Conservation (phyloP, 768 basidiomycete genomes). For the Mycena haematopus region DNA sequence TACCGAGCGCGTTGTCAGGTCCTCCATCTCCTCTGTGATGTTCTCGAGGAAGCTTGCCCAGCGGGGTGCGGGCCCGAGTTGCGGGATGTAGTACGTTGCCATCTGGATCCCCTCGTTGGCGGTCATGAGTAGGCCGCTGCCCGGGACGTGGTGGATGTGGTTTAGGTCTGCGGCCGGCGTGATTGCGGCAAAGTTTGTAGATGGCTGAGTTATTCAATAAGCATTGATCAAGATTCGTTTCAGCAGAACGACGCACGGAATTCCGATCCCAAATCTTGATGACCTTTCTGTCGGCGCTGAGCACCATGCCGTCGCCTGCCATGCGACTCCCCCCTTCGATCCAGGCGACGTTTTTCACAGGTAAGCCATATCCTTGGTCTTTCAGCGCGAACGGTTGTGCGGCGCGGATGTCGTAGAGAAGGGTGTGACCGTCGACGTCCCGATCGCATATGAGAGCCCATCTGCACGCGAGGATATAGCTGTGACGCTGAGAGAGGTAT, state of each 20-base stretch:
- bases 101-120: conserved; percentile 98
- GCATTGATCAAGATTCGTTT: not conserved
- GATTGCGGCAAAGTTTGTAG: conserved; percentile 88
- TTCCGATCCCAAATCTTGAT: conserved; percentile 96
- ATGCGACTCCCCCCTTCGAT: conserved; percentile 84
- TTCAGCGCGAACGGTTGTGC: conserved; percentile 85
- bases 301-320: conserved; percentile 87
- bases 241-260: conserved; percentile 55
- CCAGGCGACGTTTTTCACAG: conserved; percentile 87
- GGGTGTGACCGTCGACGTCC: conserved; percentile 92
- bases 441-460: conserved; percentile 92
- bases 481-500: conserved; percentile 67
- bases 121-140: conserved; percentile 87
- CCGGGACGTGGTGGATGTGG: conserved; percentile 88
- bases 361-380: conserved; percentile 96
- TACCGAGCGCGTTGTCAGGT: conserved; percentile 74
- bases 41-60: conserved; percentile 99
- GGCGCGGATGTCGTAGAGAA: conserved; percentile 93
- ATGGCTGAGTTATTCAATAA: conserved; percentile 57
- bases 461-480: conserved; percentile 86
- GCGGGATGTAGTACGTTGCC: conserved; percentile 93
- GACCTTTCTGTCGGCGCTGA: conserved; percentile 96
- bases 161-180: conserved; percentile 91
- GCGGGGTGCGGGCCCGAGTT: conserved; percentile 93
- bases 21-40: conserved; percentile 98